phyloP scores from a whole-genome alignment of 163 green algal species.

The Scenedesmus sp. region DNA sequence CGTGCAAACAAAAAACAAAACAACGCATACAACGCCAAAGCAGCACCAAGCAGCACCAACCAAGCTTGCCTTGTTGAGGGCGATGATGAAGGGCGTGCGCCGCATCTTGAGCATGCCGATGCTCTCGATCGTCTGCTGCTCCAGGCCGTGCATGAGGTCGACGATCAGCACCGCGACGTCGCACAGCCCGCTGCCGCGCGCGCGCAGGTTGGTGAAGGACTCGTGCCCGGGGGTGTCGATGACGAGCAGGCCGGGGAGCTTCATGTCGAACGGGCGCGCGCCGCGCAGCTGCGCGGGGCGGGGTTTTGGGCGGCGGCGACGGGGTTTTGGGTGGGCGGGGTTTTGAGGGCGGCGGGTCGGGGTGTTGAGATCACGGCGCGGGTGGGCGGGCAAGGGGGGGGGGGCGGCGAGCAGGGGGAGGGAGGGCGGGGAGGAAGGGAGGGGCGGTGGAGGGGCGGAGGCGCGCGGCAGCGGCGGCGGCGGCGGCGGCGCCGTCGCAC shows the following conservation, averaged over 20 bases:
- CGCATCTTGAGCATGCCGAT: slow-evolving; percentile 97
- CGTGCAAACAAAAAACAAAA: no score
- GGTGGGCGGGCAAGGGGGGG: no score
- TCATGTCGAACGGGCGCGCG: slow-evolving; percentile 75
- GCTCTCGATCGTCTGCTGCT: slow-evolving; percentile 98
- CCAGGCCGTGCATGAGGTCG: slow-evolving; percentile 95
- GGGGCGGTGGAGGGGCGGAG: not conserved
- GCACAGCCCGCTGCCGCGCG: slow-evolving; percentile 92
- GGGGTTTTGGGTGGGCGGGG: no score
- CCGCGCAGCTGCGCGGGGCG: slow-evolving; percentile 43
- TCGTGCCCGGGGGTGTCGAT: slow-evolving; percentile 99
- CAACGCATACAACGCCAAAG: no score
- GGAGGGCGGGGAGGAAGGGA: no score
- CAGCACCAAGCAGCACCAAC: not conserved
- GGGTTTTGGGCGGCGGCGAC: no score
- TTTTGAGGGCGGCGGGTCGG: no score
- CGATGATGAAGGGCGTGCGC: slow-evolving; percentile 99
- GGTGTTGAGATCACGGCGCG: no score
- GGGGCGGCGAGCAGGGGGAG: no score
- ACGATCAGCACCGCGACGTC: slow-evolving; percentile 99
- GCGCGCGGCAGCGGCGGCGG: not conserved
- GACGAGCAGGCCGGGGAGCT: slow-evolving; percentile 94
- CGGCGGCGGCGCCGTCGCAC: slow-evolving; percentile 35
- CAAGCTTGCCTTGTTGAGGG: slow-evolving; percentile 95
- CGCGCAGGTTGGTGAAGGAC: slow-evolving; percentile 98